These are phyloP conservation scores for Dactylellina sp. DNA, from an alignment of 2,329 filamentous ascomycete genomes.

Conservation along the genomic window DNA sequence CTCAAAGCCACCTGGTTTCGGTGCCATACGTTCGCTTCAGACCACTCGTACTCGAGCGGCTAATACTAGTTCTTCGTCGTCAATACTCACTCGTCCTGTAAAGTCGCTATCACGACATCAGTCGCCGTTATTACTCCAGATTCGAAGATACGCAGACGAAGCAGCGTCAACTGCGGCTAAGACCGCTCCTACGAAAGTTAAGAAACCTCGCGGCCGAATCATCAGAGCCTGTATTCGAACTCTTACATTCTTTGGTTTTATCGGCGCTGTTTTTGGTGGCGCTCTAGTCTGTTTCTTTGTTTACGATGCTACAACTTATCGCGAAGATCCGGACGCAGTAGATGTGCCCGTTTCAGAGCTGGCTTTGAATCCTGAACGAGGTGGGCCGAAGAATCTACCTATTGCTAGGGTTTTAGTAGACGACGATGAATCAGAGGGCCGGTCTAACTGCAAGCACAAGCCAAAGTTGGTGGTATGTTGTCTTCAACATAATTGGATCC, in stretches of 20 bases:
- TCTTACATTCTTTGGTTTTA: conserved; percentile 79
- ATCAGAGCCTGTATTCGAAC: conserved; percentile 61
- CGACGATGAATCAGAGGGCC: conserved; percentile 82
- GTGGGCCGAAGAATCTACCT: conserved; percentile 94
- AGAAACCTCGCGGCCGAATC: conserved; percentile 47
- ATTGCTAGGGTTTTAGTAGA: conserved; percentile 89
- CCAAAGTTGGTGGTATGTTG: conserved; percentile 83
- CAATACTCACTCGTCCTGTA: conserved; percentile 20
- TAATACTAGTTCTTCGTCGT: conserved; percentile 8
- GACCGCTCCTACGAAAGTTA: conserved; percentile 25
- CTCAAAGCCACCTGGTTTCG: conserved; percentile 19
- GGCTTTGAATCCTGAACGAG: conserved; percentile 81
- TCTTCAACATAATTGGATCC: neutral
- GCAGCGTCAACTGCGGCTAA: conserved; percentile 4
- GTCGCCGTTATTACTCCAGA: conserved; percentile 31
- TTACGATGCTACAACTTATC: conserved; percentile 93
- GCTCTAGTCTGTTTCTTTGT: conserved; percentile 86
- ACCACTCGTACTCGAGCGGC: conserved; percentile 13
- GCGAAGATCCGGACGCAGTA: conserved; percentile 72
- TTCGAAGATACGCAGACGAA: conserved; percentile 49
- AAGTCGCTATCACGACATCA: conserved; percentile 22
- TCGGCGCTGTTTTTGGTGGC: conserved; percentile 76
- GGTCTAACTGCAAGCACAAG: conserved; percentile 81
- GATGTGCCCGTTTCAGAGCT: conserved; percentile 87
- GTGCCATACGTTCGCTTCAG: conserved; percentile 36